Evolutionary conservation across 139 green algal genomes (phyloP).

Genomic region (Gonium pectorale): DNA sequence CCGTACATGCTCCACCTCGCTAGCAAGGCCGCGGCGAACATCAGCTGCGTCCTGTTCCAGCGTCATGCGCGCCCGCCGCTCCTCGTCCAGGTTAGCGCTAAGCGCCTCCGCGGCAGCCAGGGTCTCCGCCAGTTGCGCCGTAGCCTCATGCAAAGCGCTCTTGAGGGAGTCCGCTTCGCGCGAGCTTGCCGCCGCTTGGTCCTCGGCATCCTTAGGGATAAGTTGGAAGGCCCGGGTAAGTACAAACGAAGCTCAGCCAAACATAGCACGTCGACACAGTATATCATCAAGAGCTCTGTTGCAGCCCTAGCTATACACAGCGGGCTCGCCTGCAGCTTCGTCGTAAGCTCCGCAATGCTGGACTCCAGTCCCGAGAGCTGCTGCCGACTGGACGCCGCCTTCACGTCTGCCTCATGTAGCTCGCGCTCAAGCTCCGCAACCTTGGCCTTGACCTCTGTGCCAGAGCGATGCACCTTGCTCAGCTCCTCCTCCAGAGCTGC

Average conservation of each 20-base stretch:
- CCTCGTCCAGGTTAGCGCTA: neutral
- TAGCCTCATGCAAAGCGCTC: too few species aligned
- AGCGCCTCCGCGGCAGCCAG: neutral
- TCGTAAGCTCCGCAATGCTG: neutral
- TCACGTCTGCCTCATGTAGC: neutral
- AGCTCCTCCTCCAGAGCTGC: neutral
- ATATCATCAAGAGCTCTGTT: too few species aligned
- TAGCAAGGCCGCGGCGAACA: neutral
- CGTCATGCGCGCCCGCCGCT: neutral
- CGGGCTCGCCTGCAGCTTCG: neutral
- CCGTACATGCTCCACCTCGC: neutral
- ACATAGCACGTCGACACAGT: too few species aligned
- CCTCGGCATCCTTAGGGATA: neutral
- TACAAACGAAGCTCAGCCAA: neutral
- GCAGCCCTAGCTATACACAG: neutral
- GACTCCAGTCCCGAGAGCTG: neutral
- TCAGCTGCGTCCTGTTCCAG: conserved; percentile 17
- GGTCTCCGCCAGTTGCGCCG: neutral
- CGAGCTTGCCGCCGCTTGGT: neutral
- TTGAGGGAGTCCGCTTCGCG: too few species aligned
- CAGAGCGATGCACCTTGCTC: neutral
- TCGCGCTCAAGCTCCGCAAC: neutral
- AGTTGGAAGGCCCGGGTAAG: too few species aligned
- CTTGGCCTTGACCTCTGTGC: neutral
- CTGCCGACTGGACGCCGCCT: too few species aligned